Evolutionary conservation across 495 filamentous ascomycete species (phyloP).

Genomic region (Penicillium subrubescens): DNA sequence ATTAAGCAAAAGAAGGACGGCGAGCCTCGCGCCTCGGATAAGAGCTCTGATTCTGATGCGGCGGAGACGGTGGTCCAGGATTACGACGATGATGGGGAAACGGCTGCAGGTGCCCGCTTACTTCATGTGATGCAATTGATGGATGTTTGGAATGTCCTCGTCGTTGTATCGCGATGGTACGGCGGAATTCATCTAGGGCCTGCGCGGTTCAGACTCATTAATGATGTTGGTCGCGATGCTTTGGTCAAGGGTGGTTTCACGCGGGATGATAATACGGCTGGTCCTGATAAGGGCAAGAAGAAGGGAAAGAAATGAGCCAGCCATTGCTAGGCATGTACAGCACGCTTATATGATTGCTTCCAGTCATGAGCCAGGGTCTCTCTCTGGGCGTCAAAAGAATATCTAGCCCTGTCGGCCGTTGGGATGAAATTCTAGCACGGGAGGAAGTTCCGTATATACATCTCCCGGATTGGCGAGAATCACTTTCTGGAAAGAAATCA

Average conservation of each 20-base stretch:
- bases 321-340: background rate
- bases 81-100: slow-evolving; percentile 95
- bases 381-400: background rate
- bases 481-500: background rate
- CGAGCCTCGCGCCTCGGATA: background rate
- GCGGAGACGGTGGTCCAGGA: slow-evolving; percentile 72
- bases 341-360: background rate
- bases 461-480: background rate
- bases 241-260: slow-evolving; percentile 77
- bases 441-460: background rate
- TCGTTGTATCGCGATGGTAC: slow-evolving; percentile 96
- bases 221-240: slow-evolving; percentile 80
- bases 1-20: slow-evolving; percentile 50
- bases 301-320: slow-evolving; percentile 58
- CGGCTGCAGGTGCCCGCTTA: slow-evolving; percentile 84
- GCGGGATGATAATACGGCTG: slow-evolving; percentile 40
- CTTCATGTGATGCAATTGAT: slow-evolving; percentile 91
- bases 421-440: background rate
- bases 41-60: slow-evolving; percentile 29
- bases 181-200: slow-evolving; percentile 87
- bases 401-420: background rate
- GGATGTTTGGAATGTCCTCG: slow-evolving; percentile 88
- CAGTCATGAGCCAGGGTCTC: background rate
- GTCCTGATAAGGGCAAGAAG: slow-evolving; percentile 53
- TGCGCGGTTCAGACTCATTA: slow-evolving; percentile 87